Percentiles rank a stretch among this genome's conserved stretches.
Conservation (phyloP, 352 stramenopile genomes). For the Globisporangium paddicum region DNA sequence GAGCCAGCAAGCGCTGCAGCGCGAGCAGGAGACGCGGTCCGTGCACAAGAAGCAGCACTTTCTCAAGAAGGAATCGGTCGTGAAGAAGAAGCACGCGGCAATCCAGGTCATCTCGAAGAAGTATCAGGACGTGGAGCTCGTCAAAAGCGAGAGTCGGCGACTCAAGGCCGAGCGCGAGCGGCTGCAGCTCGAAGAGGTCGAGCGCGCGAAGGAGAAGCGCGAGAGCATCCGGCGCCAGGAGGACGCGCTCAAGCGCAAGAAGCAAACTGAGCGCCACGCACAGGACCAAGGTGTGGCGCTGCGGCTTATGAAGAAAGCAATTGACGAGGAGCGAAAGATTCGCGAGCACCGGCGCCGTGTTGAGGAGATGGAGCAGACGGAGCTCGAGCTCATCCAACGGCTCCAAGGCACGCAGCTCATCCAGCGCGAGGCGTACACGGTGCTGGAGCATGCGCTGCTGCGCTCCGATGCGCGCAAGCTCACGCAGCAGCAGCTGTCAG, state of each 20-base stretch:
- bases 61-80: slow-evolving; percentile 66
- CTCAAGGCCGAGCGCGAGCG: slow-evolving; percentile 59
- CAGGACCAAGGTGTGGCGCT: slow-evolving; percentile 46
- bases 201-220: slow-evolving; percentile 47
- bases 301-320: slow-evolving; percentile 58
- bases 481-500: background rate
- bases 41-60: slow-evolving; percentile 53
- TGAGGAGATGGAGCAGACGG: slow-evolving; percentile 62
- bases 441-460: slow-evolving; percentile 64
- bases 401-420: slow-evolving; percentile 70
- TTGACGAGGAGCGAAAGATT: slow-evolving; percentile 55
- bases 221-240: slow-evolving; percentile 51
- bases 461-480: slow-evolving; percentile 21
- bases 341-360: slow-evolving; percentile 48
- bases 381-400: slow-evolving; percentile 56
- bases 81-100: slow-evolving; percentile 70
- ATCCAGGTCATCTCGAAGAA: slow-evolving; percentile 75
- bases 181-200: slow-evolving; percentile 46
- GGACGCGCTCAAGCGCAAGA: slow-evolving; percentile 52
- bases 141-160: slow-evolving; percentile 63
- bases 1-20: slow-evolving; percentile 30
- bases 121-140: slow-evolving; percentile 69
- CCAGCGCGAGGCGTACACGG: slow-evolving; percentile 66
- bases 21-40: slow-evolving; percentile 35
- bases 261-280: slow-evolving; percentile 30